A percentile compares a stretch with the other conserved stretches of the same genome.
phyloP scores from a whole-genome alignment of 192 early-diverging fungal genomes.

The Mortierella alpina region DNA sequence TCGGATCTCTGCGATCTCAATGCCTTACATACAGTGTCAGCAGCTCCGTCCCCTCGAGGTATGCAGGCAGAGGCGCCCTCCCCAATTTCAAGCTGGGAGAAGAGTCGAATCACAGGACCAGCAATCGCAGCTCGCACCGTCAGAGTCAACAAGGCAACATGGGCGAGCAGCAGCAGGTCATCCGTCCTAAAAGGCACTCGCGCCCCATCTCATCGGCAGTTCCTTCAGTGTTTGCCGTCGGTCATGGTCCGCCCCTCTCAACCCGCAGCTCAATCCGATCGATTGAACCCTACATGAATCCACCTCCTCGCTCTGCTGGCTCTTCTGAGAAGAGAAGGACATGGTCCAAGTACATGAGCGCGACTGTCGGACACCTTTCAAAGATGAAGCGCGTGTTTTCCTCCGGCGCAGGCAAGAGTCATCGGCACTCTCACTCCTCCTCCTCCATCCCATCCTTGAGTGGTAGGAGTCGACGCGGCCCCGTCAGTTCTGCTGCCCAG shows the following conservation, averaged over 20 bases:
- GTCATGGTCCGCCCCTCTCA: neutral
- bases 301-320: slow-evolving; percentile 11
- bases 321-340: slow-evolving; percentile 23
- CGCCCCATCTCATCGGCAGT: neutral
- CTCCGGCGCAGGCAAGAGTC: neutral
- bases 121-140: no score
- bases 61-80: no score
- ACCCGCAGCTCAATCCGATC: slow-evolving; percentile 14
- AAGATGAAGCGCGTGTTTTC: slow-evolving; percentile 41
- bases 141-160: no score
- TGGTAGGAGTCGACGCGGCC: neutral
- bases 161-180: neutral
- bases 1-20: no score
- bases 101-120: no score
- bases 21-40: no score
- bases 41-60: no score
- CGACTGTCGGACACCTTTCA: slow-evolving; percentile 29
- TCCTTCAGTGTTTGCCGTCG: neutral
- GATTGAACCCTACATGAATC: slow-evolving; percentile 45
- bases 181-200: slow-evolving; percentile 1
- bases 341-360: slow-evolving; percentile 36
- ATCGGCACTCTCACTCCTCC: slow-evolving; percentile 1
- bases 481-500: neutral
- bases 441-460: neutral
- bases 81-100: no score